Percentiles rank a stretch among this genome's conserved stretches.
These are phyloP conservation scores for Oryza meyeriana DNA, from an alignment of 176 grass and related monocot genomes.

Conservation along the genomic window DNA sequence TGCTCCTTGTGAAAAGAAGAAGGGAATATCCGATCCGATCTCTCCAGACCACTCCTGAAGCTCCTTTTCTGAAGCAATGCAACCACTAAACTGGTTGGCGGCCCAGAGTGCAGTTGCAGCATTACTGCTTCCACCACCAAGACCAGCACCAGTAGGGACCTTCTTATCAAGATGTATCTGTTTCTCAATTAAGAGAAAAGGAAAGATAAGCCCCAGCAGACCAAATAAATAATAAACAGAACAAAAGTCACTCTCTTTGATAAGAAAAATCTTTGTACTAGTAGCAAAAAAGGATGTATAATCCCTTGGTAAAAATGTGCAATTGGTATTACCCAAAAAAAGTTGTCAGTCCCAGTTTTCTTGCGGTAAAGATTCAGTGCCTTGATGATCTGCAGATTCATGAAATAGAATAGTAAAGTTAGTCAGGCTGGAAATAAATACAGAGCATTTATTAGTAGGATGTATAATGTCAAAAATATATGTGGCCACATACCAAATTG, in stretches of 20 bases:
- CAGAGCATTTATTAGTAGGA: not conserved
- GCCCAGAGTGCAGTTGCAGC: slow-evolving; percentile 98
- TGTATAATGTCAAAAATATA: not conserved
- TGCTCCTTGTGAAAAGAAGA: slow-evolving; percentile 93
- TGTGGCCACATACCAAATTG: slow-evolving; percentile 64
- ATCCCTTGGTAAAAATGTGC: slow-evolving; percentile 6
- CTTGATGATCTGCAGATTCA: slow-evolving; percentile 78
- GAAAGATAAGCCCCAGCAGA: not conserved
- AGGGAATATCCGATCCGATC: slow-evolving; percentile 97
- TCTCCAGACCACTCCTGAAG: slow-evolving; percentile 98
- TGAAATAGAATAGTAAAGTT: slow-evolving; percentile 27
- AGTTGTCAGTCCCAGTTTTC: slow-evolving; percentile 93
- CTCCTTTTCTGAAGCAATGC: slow-evolving; percentile 90
- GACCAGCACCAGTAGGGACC: slow-evolving; percentile 97
- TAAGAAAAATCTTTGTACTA: not conserved
- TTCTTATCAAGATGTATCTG: slow-evolving; percentile 99
- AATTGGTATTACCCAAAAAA: slow-evolving; percentile 72
- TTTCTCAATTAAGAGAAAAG: slow-evolving; percentile 10
- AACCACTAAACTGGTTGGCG: slow-evolving; percentile 92
- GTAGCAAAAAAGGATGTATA: not conserved
- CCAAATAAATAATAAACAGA: not conserved
- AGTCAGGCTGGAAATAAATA: slow-evolving; percentile 4
- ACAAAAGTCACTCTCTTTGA: not conserved
- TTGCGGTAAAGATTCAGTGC: slow-evolving; percentile 92
- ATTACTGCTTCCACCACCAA: slow-evolving; percentile 98